These are phyloP conservation scores for Hordeum marinum DNA, from an alignment of 176 grass and related monocot species.

Conservation along the genomic window DNA sequence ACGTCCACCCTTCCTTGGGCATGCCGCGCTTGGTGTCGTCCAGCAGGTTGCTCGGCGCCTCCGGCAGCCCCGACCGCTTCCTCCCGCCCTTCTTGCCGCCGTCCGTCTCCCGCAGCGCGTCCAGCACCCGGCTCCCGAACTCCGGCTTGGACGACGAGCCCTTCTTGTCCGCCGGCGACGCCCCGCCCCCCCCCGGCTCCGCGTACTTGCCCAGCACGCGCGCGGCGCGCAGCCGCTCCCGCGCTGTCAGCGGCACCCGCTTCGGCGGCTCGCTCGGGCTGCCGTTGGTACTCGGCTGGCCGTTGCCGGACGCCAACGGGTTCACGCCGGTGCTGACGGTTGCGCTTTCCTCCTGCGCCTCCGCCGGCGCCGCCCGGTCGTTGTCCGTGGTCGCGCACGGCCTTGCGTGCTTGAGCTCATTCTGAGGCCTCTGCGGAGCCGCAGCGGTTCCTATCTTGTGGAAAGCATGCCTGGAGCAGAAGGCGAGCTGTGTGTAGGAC, in stretches of 20 bases:
- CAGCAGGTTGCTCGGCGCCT: slow-evolving; percentile 75
- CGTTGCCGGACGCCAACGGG: not conserved
- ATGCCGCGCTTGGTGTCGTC: slow-evolving; percentile 89
- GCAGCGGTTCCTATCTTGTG: slow-evolving; percentile 9
- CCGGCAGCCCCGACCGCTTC: slow-evolving; percentile 54
- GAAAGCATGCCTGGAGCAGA: slow-evolving; percentile 31
- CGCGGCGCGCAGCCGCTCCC: slow-evolving; percentile 76
- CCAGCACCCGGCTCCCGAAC: slow-evolving; percentile 74
- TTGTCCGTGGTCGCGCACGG: slow-evolving; percentile 38
- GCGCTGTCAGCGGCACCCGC: slow-evolving; percentile 57
- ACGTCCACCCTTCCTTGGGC: slow-evolving; percentile 66
- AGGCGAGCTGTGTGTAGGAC: slow-evolving; percentile 37
- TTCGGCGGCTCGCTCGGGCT: slow-evolving; percentile 29
- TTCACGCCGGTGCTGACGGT: not conserved
- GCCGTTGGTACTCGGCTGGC: not conserved
- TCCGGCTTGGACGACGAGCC: slow-evolving; percentile 37
- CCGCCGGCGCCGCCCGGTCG: slow-evolving; percentile 21
- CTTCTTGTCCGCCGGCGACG: not conserved
- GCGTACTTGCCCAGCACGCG: slow-evolving; percentile 79
- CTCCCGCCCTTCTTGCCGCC: slow-evolving; percentile 34
- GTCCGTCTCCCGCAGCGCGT: slow-evolving; percentile 68
- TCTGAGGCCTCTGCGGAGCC: slow-evolving; percentile 7
- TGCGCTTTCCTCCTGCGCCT: slow-evolving; percentile 20
- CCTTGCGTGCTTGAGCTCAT: slow-evolving; percentile 34
- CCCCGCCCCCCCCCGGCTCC: slow-evolving; percentile 31